These are phyloP conservation scores for Leccinum sublutescens DNA, from an alignment of 768 basidiomycete genomes.

Conservation along the genomic window DNA sequence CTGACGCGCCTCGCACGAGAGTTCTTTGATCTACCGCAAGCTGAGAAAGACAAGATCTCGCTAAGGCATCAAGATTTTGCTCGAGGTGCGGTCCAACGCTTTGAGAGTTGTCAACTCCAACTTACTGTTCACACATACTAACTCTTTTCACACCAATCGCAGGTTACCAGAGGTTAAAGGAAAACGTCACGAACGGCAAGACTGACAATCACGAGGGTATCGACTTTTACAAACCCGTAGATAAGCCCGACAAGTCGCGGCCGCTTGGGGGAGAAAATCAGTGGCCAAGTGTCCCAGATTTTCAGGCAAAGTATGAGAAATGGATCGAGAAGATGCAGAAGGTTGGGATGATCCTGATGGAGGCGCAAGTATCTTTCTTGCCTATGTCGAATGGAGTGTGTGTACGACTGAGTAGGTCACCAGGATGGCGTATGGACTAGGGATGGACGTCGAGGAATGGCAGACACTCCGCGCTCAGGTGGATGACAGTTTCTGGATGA, in stretches of 20 bases:
- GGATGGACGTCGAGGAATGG: constrained; percentile 73
- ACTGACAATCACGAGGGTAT: constrained; percentile 84
- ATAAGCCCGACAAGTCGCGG: constrained; percentile 64
- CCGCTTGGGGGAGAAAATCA: constrained; percentile 85
- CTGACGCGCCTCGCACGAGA: constrained; percentile 60
- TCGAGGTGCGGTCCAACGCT: constrained; percentile 54
- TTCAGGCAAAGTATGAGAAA: constrained; percentile 60
- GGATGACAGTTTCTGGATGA: constrained; percentile 86
- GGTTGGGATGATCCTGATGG: constrained; percentile 80
- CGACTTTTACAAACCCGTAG: constrained; percentile 77
- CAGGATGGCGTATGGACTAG: constrained; percentile 82
- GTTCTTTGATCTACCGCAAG: constrained; percentile 73
- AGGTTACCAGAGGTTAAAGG: constrained; percentile 81
- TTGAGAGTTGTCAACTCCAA: background rate
- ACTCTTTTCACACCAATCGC: background rate
- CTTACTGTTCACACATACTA: background rate
- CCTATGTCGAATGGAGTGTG: background rate
- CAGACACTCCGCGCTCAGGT: constrained; percentile 62
- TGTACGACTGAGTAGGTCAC: background rate
- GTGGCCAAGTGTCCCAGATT: constrained; percentile 65
- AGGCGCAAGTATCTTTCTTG: constrained; percentile 57
- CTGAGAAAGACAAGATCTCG: constrained; percentile 76
- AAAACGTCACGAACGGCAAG: constrained; percentile 85
- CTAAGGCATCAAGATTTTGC: constrained; percentile 69
- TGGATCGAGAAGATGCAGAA: constrained; percentile 88